Evolutionary conservation across 768 basidiomycete genomes (phyloP).

Genomic region (Russula abietina): DNA sequence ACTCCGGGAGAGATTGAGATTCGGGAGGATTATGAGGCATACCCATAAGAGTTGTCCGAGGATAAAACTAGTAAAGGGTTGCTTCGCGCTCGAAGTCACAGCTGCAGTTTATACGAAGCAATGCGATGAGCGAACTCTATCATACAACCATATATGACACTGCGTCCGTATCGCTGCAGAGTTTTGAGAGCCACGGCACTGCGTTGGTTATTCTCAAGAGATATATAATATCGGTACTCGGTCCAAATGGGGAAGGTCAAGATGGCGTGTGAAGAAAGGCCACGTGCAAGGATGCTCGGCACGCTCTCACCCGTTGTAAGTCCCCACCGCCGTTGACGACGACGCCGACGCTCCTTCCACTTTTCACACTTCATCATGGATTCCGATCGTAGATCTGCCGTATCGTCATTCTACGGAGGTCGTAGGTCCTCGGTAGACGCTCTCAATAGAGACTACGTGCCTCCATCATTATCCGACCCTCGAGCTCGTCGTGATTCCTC

Average conservation of each 20-base stretch:
- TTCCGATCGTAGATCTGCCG: slow-evolving; percentile 68
- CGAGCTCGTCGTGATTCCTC: slow-evolving; percentile 59
- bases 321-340: neutral
- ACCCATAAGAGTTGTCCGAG: too few relatives aligned
- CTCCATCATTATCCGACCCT: slow-evolving; percentile 25
- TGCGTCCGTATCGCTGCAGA: too few relatives aligned
- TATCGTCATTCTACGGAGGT: slow-evolving; percentile 73
- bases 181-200: too few relatives aligned
- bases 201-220: too few relatives aligned
- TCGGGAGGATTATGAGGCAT: too few relatives aligned
- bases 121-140: too few relatives aligned
- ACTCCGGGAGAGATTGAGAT: too few relatives aligned
- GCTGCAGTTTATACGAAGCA: too few relatives aligned
- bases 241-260: neutral
- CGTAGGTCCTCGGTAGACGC: slow-evolving; percentile 57
- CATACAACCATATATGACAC: too few relatives aligned
- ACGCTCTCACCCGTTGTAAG: neutral
- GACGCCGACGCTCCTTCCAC: slow-evolving; percentile 13
- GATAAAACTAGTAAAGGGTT: too few relatives aligned
- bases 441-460: slow-evolving; percentile 48
- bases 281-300: neutral
- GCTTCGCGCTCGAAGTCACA: too few relatives aligned
- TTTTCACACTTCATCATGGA: slow-evolving; percentile 44
- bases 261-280: slow-evolving; percentile 4
- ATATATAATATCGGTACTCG: too few relatives aligned